These are phyloP conservation scores for Monosporascus ibericus DNA, from an alignment of 2,329 filamentous ascomycete species.

Conservation along the genomic window DNA sequence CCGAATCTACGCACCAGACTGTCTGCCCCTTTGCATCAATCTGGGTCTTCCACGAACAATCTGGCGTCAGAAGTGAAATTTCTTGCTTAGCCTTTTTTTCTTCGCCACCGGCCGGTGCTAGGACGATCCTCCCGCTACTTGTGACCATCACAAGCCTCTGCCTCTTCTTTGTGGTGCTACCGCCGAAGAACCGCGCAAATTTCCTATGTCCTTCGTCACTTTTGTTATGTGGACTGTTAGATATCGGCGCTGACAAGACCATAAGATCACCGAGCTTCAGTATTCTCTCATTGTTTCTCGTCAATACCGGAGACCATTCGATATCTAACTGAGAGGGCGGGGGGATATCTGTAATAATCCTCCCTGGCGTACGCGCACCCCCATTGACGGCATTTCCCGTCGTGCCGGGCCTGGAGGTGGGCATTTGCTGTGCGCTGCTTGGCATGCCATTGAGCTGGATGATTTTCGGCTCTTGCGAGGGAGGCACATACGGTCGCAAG, in stretches of 20 bases:
- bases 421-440: slow-evolving; percentile 20
- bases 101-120: slow-evolving; percentile 86
- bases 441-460: slow-evolving; percentile 64
- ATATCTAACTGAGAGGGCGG: slow-evolving; percentile 97
- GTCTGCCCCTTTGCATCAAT: slow-evolving; percentile 82
- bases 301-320: slow-evolving; percentile 95
- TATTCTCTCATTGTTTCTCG: slow-evolving; percentile 85
- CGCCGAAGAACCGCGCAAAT: slow-evolving; percentile 87
- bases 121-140: slow-evolving; percentile 79
- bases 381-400: slow-evolving; percentile 38
- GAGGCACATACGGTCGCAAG: slow-evolving; percentile 76
- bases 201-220: slow-evolving; percentile 75
- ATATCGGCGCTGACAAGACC: slow-evolving; percentile 72
- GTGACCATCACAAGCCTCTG: slow-evolving; percentile 94
- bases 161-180: slow-evolving; percentile 84
- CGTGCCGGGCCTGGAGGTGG: slow-evolving; percentile 22
- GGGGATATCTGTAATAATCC: slow-evolving; percentile 89
- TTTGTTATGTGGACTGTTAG: slow-evolving; percentile 67
- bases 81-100: slow-evolving; percentile 95
- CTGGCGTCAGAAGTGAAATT: slow-evolving; percentile 71
- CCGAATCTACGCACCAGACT: slow-evolving; percentile 88
- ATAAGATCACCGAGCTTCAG: slow-evolving; percentile 87
- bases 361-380: slow-evolving; percentile 56
- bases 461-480: slow-evolving; percentile 63
- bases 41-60: slow-evolving; percentile 72